Conservation (phyloP, 2,329 filamentous ascomycete species). For the Cordyceps tenuipes region DNA sequence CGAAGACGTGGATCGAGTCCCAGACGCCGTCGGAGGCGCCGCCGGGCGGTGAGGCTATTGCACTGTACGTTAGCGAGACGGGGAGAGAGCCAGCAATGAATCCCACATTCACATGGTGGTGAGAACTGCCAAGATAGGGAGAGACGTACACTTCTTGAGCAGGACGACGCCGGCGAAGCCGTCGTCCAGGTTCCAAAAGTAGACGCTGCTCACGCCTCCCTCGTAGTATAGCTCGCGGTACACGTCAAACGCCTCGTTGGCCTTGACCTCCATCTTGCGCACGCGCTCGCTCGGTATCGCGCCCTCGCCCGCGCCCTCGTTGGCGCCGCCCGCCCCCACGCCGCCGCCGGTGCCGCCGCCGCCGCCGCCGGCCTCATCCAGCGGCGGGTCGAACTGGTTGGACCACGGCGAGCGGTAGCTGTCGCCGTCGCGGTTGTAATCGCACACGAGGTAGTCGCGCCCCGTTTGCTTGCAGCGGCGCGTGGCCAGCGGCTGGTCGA, state of each 20-base stretch:
- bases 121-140: too few species aligned
- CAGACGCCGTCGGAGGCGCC: conserved; percentile 70
- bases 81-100: too few species aligned
- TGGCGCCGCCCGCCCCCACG: conserved; percentile 42
- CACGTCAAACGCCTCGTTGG: conserved; percentile 94
- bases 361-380: conserved; percentile 51
- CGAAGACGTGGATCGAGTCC: conserved; percentile 99
- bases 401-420: conserved; percentile 98
- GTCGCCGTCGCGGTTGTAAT: conserved; percentile 99
- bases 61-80: neutral
- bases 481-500: conserved; percentile 87
- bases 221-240: conserved; percentile 97
- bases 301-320: conserved; percentile 61
- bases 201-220: conserved; percentile 90
- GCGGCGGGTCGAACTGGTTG: conserved; percentile 92
- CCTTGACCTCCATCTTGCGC: conserved; percentile 84
- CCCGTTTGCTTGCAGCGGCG: conserved; percentile 80
- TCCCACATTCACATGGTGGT: too few species aligned
- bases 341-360: conserved; percentile 26
- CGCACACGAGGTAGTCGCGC: conserved; percentile 94
- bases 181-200: conserved; percentile 97
- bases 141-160: conserved; percentile 74
- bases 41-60: conserved; percentile 54
- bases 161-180: conserved; percentile 94
- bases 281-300: conserved; percentile 85